Percentiles rank a stretch among this genome's conserved stretches.
Conservation (phyloP, 2,329 filamentous ascomycete species). For the Penicillium oxalicum region DNA sequence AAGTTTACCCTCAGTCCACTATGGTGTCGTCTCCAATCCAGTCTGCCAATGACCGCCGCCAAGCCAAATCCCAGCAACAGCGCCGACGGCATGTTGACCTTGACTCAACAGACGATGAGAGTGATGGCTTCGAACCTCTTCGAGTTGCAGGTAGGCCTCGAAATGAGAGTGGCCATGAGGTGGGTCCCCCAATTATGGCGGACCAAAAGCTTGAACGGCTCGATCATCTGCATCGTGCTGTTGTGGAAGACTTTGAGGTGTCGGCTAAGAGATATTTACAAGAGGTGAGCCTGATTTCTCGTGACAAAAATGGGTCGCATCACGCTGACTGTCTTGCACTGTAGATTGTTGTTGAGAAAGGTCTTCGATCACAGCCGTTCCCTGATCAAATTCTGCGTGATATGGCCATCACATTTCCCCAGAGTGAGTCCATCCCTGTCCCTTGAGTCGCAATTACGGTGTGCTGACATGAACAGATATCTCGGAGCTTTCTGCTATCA, state of each 20-base stretch:
- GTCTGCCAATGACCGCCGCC: conserved; percentile 37
- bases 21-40: conserved; percentile 61
- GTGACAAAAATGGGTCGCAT: not conserved
- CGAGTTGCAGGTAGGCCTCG: conserved; percentile 30
- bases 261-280: conserved; percentile 41
- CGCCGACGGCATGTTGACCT: conserved; percentile 18
- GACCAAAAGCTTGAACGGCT: conserved; percentile 40
- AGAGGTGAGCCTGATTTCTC: conserved; percentile 24
- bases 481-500: conserved; percentile 35
- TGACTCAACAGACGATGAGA: conserved; percentile 34
- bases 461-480: conserved; percentile 25
- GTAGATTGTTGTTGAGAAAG: conserved; percentile 40
- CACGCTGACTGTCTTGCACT: conserved; percentile 3
- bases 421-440: conserved; percentile 24
- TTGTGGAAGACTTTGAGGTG: conserved; percentile 45
- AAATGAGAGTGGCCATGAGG: conserved; percentile 19
- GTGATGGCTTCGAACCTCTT: conserved; percentile 41
- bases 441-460: not conserved
- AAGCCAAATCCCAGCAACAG: conserved; percentile 21
- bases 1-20: conserved; percentile 55
- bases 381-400: conserved; percentile 43
- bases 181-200: conserved; percentile 44
- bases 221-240: conserved; percentile 38
- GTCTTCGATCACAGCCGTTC: conserved; percentile 43
- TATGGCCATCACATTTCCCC: conserved; percentile 45